Base-by-base conservation (phyloP, 139 green algal species). In the Coccomyxa sp. region DNA sequence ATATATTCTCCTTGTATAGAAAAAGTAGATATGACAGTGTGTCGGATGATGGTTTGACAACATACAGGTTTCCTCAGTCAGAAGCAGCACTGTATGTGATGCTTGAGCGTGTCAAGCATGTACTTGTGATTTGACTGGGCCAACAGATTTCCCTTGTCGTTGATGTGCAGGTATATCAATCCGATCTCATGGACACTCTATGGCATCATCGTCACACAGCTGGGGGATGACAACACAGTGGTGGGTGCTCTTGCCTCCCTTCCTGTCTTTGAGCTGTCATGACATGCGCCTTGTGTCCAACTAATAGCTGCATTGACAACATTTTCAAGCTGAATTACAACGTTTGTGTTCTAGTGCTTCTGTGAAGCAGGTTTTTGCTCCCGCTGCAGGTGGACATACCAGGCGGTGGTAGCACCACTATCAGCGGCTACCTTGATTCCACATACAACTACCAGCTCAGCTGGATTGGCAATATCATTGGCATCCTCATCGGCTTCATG, bases 171-270 rank as follows among this genome's bases (percentile, higher is more conserved):
- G 75, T 84, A 87, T 59, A 81, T 85, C 30, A 85, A 85, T 16
- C 86, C 80, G 1, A 63, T 85, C 31, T 71, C 76, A 1, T 89
- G 83, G 83, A 74, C 58, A 3, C 51, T 87, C 57, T 89, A 89
- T 32, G 82, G 81, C 68, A 87, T 89, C 77, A 86, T 86, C 67
- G 80, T 86, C 45, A 86, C 74, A 0, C 86, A 89, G 86, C 75
- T 89, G 76, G 86, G 86, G 21, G 83, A 89, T 25, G 38, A 75
- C n/a, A 51, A 67, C 11, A 17, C 30, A 28, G 31, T 77, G 58
- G 79, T 82, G 28, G n/a, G 76, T 31, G 38, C 76, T 58, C 7
- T 9, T 9, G 21, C 63, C 63, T 71, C 63, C 63, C 18, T 21
- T 14, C 14, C 16, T 16, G 60, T 16, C 1, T 71, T 21, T 28